Conservation (phyloP, 1,139 yeast species). For the Blastobotrys illinoisensis region DNA sequence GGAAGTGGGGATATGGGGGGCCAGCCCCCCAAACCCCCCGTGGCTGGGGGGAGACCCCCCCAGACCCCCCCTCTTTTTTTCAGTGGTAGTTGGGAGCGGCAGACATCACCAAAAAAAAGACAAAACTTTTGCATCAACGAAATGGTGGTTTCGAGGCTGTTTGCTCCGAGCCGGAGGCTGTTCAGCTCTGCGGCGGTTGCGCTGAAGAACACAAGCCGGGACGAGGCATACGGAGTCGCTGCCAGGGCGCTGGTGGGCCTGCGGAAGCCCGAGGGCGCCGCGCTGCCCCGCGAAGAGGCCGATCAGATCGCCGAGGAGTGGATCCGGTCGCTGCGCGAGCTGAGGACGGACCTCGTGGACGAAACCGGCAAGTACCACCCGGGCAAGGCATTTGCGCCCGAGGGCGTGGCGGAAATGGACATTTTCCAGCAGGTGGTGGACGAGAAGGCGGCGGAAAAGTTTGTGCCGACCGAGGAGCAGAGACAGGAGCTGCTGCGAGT, state of each 20-base stretch:
- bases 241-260: conserved; percentile 23
- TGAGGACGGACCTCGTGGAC: neutral
- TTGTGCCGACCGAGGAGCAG: conserved; percentile 55
- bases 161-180: neutral
- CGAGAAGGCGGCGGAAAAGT: conserved; percentile 14
- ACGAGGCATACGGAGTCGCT: conserved; percentile 7
- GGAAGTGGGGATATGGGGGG: no score
- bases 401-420: conserved; percentile 24
- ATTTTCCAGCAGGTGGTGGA: conserved; percentile 21
- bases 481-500: conserved; percentile 47
- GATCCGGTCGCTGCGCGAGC: conserved; percentile 48
- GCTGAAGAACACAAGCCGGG: neutral
- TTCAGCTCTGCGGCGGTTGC: neutral
- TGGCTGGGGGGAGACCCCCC: no score
- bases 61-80: no score
- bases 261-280: conserved; percentile 11
- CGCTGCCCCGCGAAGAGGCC: conserved; percentile 17
- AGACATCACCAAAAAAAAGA: neutral
- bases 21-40: no score
- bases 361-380: conserved; percentile 33
- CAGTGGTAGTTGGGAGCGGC: neutral
- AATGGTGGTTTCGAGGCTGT: neutral
- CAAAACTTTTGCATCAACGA: neutral
- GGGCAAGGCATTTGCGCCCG: conserved; percentile 30
- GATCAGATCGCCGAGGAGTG: conserved; percentile 43